A percentile compares a stretch with the other conserved stretches of the same genome.
Evolutionary conservation across 805 yeast genomes (phyloP).

Genomic region (Wickerhamiella occidentalis): DNA sequence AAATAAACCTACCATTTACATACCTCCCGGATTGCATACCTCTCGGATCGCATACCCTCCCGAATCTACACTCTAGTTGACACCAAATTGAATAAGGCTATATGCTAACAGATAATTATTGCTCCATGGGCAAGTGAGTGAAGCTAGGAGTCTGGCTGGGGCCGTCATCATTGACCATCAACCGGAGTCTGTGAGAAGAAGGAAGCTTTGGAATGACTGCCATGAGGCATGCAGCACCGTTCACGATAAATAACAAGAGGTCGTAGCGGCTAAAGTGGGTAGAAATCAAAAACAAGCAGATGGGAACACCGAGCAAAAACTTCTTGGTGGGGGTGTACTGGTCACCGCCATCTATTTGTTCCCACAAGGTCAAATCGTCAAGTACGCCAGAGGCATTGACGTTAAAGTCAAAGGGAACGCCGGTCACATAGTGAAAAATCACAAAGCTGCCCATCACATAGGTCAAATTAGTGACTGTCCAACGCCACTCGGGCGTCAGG

Average conservation of each 20-base stretch:
- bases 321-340: conserved; percentile 95
- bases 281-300: conserved; percentile 67
- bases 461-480: conserved; percentile 88
- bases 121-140: conserved; percentile 11
- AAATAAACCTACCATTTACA: too few relatives aligned
- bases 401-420: conserved; percentile 91
- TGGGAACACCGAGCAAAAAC: conserved; percentile 85
- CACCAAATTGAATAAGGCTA: too few relatives aligned
- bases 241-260: conserved; percentile 61
- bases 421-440: conserved; percentile 94
- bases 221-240: conserved; percentile 67
- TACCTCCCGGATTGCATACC: too few relatives aligned
- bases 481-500: conserved; percentile 69
- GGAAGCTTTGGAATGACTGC: conserved; percentile 92
- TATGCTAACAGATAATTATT: too few relatives aligned
- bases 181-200: conserved; percentile 28
- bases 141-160: conserved; percentile 12
- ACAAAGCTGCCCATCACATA: conserved; percentile 85
- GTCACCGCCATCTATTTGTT: conserved; percentile 89
- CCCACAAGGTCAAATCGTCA: conserved; percentile 97
- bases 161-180: conserved; percentile 22
- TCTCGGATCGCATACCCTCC: too few relatives aligned
- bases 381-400: conserved; percentile 61
- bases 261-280: conserved; percentile 88
- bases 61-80: too few relatives aligned